These are phyloP conservation scores for Suhomyces kunorum DNA, from an alignment of 1,139 yeast species.

Conservation along the genomic window DNA sequence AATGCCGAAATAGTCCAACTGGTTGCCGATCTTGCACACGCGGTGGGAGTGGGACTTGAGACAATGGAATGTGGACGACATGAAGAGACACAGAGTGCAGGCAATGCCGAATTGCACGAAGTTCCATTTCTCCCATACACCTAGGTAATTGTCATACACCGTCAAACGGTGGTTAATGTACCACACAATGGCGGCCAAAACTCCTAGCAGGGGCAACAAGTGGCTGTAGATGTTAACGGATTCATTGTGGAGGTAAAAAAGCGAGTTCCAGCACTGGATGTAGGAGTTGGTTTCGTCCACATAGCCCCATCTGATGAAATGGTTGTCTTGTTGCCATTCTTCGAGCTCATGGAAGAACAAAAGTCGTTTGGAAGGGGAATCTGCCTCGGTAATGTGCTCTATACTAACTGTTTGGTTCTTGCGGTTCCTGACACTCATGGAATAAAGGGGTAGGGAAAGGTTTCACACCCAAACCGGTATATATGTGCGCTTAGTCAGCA, in stretches of 20 bases:
- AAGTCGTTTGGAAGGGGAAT: neutral
- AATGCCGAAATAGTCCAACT: slow-evolving; percentile 85
- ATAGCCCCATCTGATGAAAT: slow-evolving; percentile 71
- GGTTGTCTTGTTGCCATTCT: slow-evolving; percentile 87
- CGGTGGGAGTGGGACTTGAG: slow-evolving; percentile 70
- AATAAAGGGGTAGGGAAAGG: neutral
- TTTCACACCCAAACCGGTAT: neutral
- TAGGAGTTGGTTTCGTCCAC: slow-evolving; percentile 67
- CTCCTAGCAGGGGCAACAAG: slow-evolving; percentile 60
- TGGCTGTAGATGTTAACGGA: slow-evolving; percentile 82
- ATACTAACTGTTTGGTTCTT: neutral
- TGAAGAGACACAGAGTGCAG: slow-evolving; percentile 57
- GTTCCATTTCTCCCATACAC: slow-evolving; percentile 45
- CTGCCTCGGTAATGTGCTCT: neutral
- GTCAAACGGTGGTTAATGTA: slow-evolving; percentile 35
- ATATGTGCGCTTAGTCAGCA: neutral
- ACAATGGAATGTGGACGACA: slow-evolving; percentile 79
- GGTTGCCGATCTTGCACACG: slow-evolving; percentile 69
- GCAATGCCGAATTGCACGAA: slow-evolving; percentile 44
- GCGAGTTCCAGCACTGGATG: slow-evolving; percentile 51
- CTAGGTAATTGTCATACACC: slow-evolving; percentile 40
- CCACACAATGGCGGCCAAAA: slow-evolving; percentile 29
- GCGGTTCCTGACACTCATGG: neutral
- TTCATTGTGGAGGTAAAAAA: slow-evolving; percentile 79
- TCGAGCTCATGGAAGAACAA: slow-evolving; percentile 52